Evolutionary conservation across 768 basidiomycete genomes (phyloP), one percentile per base, ranked within the genome.

Genomic region (Cyclocybe cylindracea): DNA sequence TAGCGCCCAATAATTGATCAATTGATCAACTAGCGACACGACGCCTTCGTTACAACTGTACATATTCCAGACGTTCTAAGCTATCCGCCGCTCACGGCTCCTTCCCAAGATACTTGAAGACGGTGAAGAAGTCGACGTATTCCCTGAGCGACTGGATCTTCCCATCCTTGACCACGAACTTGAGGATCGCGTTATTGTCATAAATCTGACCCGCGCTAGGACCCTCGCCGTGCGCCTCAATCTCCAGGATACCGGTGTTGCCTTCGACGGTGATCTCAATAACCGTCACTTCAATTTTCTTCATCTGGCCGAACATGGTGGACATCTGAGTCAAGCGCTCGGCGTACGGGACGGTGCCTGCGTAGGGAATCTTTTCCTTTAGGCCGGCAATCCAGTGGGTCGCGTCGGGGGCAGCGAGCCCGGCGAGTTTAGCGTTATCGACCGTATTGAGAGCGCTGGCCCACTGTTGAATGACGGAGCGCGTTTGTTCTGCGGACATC

Each of bases 351-450:
- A 53, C 44, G 46, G 39, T 36, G 6, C 52, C 52, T 8, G 52
- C 52, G 7, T 46, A 3, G 4, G 52, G 45, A 5, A 53, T 48
- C 5, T 48, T 48, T 7, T 32, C 40, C 18, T 53, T 40, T 13
- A 41, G 38, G 8, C 55, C 55, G 14, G 10, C 29, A 7, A 56
- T 39, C 50, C 50, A 56, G 46, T 47, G 49, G 14, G 41, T 52
- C 18, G 55, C 47, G 10, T 48, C 39, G n/a, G 46, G 50, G 1
- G 46, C 7, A 5, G 50, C 55, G 9, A 56, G 37, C 2, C 41
- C 41, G 10, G 48, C 43, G 1, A 48, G 39, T 8, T 51, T 45
- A 18, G 51, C 51, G 47, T 45, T 41, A 11, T 44, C 46, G 6
- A 24, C 13, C 2, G 43, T 44, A 18, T 38, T 32, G 24, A 56